Evolutionary conservation across 495 filamentous ascomycete species (phyloP).

Genomic region (Elasticomyces elasticus): DNA sequence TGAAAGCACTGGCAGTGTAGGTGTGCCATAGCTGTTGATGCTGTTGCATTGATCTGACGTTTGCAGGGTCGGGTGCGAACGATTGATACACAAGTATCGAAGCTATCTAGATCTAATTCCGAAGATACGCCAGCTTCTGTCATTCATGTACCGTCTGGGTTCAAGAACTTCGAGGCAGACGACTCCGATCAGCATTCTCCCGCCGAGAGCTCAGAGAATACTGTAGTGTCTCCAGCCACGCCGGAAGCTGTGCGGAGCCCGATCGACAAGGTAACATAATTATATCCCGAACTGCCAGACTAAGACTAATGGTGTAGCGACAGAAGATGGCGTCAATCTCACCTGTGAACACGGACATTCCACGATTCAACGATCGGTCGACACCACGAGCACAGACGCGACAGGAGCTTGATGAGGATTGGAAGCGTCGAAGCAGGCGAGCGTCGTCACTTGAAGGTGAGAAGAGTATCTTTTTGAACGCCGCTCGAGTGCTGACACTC

Average conservation of each 20-base stretch:
- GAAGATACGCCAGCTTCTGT: slow-evolving; percentile 68
- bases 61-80: slow-evolving; percentile 9
- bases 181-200: slow-evolving; percentile 20
- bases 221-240: slow-evolving; percentile 10
- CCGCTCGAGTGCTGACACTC: too few relatives aligned
- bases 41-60: background rate
- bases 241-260: slow-evolving; percentile 15
- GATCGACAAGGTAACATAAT: slow-evolving; percentile 21
- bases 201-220: slow-evolving; percentile 20
- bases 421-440: slow-evolving; percentile 38
- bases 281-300: background rate
- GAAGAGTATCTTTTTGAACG: too few relatives aligned
- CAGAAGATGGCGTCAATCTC: slow-evolving; percentile 12
- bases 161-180: slow-evolving; percentile 51
- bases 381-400: slow-evolving; percentile 78
- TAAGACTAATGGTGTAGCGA: background rate
- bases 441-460: slow-evolving; percentile 59
- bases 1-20: slow-evolving; percentile 19
- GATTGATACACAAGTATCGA: slow-evolving; percentile 13
- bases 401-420: slow-evolving; percentile 52
- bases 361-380: slow-evolving; percentile 53
- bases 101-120: background rate
- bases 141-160: slow-evolving; percentile 76
- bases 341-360: slow-evolving; percentile 48
- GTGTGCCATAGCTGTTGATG: slow-evolving; percentile 3